A percentile compares a stretch with the other conserved stretches of the same genome.
phyloP scores from a whole-genome alignment of 2,329 filamentous ascomycete genomes.

The Aureobasidium melanogenum region DNA sequence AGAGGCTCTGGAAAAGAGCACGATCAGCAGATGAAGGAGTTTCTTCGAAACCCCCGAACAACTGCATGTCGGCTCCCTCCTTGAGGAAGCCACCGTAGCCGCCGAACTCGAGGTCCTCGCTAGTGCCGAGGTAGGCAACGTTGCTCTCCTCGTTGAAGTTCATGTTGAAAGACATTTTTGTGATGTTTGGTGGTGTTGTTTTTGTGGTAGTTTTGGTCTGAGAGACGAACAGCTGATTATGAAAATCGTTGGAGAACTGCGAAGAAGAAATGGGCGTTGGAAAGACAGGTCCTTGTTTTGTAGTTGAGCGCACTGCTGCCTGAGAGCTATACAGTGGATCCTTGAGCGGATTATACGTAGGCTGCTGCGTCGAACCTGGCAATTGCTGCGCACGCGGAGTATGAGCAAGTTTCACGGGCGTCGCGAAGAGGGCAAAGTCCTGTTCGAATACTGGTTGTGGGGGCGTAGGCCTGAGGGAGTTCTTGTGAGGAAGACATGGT shows the following conservation, averaged over 20 bases:
- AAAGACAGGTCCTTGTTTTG: not conserved
- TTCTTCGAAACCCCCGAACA: not conserved
- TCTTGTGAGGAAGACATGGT: conserved; percentile 66
- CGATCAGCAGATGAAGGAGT: conserved; percentile 12
- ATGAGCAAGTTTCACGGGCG: conserved; percentile 30
- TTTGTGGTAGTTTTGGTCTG: not conserved
- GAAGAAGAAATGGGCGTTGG: not conserved
- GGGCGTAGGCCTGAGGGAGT: conserved; percentile 43
- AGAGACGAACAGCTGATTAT: not conserved
- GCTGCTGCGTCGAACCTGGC: conserved; percentile 42
- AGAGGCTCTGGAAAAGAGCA: not conserved
- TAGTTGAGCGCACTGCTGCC: not conserved
- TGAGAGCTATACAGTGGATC: not conserved
- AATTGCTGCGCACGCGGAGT: conserved; percentile 43
- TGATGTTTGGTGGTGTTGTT: not conserved
- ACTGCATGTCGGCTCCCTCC: conserved; percentile 20
- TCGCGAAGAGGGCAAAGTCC: conserved; percentile 72
- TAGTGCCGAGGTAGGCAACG: conserved; percentile 38
- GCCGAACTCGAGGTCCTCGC: conserved; percentile 33
- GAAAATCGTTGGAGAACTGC: not conserved
- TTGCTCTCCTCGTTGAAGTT: conserved; percentile 17
- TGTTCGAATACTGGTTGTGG: conserved; percentile 37
- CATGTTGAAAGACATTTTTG: not conserved
- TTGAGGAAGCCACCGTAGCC: conserved; percentile 21
- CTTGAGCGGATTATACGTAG: conserved; percentile 42